Evolutionary conservation across 2,329 filamentous ascomycete species (phyloP).

Genomic region (Ceratocystiopsis sp.): DNA sequence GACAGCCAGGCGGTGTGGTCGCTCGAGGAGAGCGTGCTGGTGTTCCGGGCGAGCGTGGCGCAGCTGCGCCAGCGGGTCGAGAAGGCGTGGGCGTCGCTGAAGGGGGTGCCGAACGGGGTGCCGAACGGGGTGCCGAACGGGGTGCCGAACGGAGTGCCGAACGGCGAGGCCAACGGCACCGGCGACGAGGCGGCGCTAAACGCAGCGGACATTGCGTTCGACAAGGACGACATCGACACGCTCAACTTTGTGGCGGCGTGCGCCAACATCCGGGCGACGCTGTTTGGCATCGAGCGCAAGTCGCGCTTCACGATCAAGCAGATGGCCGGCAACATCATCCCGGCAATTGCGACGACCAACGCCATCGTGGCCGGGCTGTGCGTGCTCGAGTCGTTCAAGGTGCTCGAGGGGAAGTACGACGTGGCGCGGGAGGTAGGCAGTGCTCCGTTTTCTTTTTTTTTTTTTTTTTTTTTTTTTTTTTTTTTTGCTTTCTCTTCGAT

Average conservation of each 20-base stretch:
- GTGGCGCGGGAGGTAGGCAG: conserved; percentile 57
- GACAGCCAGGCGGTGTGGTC: conserved; percentile 68
- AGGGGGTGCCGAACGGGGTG: no score
- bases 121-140: no score
- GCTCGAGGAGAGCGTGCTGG: conserved; percentile 64
- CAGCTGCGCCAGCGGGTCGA: conserved; percentile 60
- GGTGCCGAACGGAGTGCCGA: conserved; percentile 29
- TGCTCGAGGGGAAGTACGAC: conserved; percentile 54
- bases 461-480: not conserved
- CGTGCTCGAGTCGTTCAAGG: conserved; percentile 83
- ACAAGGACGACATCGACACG: conserved; percentile 93
- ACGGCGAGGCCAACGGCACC: conserved; percentile 16
- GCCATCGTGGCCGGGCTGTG: conserved; percentile 89
- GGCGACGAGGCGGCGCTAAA: no score
- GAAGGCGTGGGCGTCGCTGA: conserved; percentile 16
- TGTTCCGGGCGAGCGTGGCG: conserved; percentile 71
- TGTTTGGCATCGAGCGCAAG: conserved; percentile 79
- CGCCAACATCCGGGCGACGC: conserved; percentile 70
- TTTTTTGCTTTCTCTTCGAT: no score
- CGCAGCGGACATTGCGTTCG: conserved; percentile 61
- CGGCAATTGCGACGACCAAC: conserved; percentile 94
- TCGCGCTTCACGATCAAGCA: conserved; percentile 96
- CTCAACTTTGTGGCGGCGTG: conserved; percentile 85
- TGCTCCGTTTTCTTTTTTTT: no score
- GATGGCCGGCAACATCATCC: conserved; percentile 98